Percentiles rank a stretch among this genome's conserved stretches.
phyloP scores from a whole-genome alignment of 257 asterid species.

The Petunia axillaris region DNA sequence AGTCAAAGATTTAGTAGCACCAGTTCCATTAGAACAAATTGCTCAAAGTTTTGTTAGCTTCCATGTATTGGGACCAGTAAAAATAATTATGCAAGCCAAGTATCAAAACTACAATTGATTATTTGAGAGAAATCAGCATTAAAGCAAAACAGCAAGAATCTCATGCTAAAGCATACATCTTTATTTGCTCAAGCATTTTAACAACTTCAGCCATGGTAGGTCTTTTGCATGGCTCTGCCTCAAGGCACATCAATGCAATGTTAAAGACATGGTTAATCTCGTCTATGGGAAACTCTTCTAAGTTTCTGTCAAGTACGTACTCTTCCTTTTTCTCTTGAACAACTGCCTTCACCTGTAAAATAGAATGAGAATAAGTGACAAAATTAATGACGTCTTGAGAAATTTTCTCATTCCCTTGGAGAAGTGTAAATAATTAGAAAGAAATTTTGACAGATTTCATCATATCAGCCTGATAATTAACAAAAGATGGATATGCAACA shows the following conservation, averaged over 20 bases:
- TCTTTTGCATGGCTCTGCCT: conserved; percentile 71
- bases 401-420: too few relatives aligned
- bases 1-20: not conserved
- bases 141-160: not conserved
- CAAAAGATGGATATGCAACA: not conserved
- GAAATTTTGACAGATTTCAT: too few relatives aligned
- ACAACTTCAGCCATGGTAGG: conserved; percentile 81
- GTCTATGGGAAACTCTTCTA: conserved; percentile 50
- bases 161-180: conserved; percentile 38
- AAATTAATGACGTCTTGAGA: not conserved
- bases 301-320: conserved; percentile 60
- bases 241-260: conserved; percentile 75
- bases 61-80: conserved; percentile 8
- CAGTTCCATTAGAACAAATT: conserved; percentile 4
- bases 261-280: conserved; percentile 61
- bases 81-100: not conserved
- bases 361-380: not conserved
- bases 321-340: conserved; percentile 78
- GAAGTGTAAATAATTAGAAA: too few relatives aligned
- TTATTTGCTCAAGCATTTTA: conserved; percentile 69
- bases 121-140: not conserved
- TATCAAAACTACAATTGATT: conserved; percentile 7
- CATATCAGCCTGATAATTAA: not conserved
- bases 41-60: conserved; percentile 21
- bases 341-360: conserved; percentile 77